A percentile compares a stretch with the other conserved stretches of the same genome.
These are phyloP conservation scores for Gossypium herbaceum DNA, from an alignment of 345 rosid species.

Conservation along the genomic window DNA sequence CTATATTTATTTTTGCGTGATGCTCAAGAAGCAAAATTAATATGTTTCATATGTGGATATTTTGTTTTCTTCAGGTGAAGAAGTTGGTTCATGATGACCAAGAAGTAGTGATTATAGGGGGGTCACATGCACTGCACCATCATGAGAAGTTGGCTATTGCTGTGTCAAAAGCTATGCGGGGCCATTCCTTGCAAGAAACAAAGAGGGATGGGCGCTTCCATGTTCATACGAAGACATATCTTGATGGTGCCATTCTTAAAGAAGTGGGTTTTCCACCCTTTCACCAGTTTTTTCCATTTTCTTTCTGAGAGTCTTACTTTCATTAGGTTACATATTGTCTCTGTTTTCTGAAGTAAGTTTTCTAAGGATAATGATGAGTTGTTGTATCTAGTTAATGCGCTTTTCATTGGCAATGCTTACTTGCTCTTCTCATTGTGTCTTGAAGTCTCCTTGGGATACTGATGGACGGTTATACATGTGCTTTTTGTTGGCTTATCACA, in stretches of 20 bases:
- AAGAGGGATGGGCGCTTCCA: slow-evolving; percentile 91
- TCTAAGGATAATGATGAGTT: background rate
- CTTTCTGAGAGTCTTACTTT: background rate
- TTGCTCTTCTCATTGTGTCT: background rate
- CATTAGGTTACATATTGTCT: background rate
- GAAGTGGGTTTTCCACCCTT: slow-evolving; percentile 53
- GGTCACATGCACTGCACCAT: slow-evolving; percentile 78
- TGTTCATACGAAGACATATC: slow-evolving; percentile 87
- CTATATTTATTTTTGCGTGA: background rate
- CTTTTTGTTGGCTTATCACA: slow-evolving; percentile 24
- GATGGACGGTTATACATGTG: background rate
- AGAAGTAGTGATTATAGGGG: slow-evolving; percentile 90
- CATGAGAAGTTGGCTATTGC: slow-evolving; percentile 98
- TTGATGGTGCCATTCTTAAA: slow-evolving; percentile 95
- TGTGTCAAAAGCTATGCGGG: slow-evolving; percentile 93
- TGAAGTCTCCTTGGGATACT: background rate
- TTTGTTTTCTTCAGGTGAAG: slow-evolving; percentile 52
- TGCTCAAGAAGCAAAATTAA: background rate
- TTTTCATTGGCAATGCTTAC: background rate
- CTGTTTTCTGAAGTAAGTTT: background rate
- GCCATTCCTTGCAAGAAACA: slow-evolving; percentile 97
- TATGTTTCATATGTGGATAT: slow-evolving; percentile 19
- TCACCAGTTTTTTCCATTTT: background rate
- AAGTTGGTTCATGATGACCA: slow-evolving; percentile 90
- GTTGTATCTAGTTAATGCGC: slow-evolving; percentile 1